Evolutionary conservation across 1,284 basidiomycete genomes (phyloP), one percentile per base, ranked within the genome.

Genomic region (Stygiomarasmius scandens): DNA sequence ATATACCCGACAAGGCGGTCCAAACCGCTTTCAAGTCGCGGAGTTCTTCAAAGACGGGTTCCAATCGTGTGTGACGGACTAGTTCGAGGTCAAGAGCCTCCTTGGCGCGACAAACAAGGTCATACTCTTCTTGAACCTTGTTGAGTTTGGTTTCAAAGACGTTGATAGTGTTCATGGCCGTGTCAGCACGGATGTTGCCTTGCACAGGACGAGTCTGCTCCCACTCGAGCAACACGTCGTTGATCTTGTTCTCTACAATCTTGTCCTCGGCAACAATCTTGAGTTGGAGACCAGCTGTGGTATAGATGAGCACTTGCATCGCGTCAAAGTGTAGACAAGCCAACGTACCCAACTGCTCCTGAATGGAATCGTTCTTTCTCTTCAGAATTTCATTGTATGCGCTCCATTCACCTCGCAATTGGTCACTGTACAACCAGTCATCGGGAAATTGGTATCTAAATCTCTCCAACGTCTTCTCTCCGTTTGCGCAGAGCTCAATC

Each of bases 181-280:
- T 91, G 69, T 98, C 96, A 2, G 96, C 94, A 63, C 94, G 92
- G 81, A 98, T 89, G 73, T 85, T 93, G 50, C 97, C 97, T 73
- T 98, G 95, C 4, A 99, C 94, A 0, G 97, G 97, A 64, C 95
- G 92, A 59, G 92, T 90, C 73, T 92, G 84, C 72, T 98, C 95
- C 97, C 97, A 99, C 69, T 98, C 97, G 56, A 82, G 76, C 45
- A 97, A 81, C 59, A 96, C 85, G 67, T 96, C 92, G 69, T 86
- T 89, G 68, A 96, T 94, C 77, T 92, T 94, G 72, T 94, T 93
- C 77, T 96, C 93, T 2, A 98, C 86, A 56, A 98, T 95, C 79
- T 96, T 97, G 79, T 98, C 97, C 72, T 99, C 95, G 2, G 96
- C 96, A n/a, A 96, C 93, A 70, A 99, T 97, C 83, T 99, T 99